phyloP scores from a whole-genome alignment of 768 basidiomycete species.

The Tephrocybe sp. region DNA sequence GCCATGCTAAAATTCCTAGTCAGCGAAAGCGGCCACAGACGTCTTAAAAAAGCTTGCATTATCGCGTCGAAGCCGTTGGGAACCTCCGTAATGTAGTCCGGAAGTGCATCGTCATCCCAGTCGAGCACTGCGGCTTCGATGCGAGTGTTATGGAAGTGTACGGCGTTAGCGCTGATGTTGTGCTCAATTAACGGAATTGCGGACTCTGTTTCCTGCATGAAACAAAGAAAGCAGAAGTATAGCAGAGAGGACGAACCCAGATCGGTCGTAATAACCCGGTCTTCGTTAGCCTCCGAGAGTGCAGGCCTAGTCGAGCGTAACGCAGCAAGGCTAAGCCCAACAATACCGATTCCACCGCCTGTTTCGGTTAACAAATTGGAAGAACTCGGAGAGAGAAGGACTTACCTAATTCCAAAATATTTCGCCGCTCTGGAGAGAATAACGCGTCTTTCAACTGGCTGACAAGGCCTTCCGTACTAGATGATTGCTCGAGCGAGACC shows the following conservation, averaged over 20 bases:
- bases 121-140: constrained; percentile 53
- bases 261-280: constrained; percentile 65
- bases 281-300: constrained; percentile 15
- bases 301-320: constrained; percentile 40
- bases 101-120: constrained; percentile 69
- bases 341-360: constrained; percentile 89
- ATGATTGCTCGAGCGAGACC: constrained; percentile 30
- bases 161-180: constrained; percentile 56
- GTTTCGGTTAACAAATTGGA: neutral
- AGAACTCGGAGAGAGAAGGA: constrained; percentile 3
- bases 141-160: constrained; percentile 29
- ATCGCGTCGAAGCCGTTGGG: constrained; percentile 56
- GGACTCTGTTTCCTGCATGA: constrained; percentile 47
- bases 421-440: constrained; percentile 37
- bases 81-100: constrained; percentile 40
- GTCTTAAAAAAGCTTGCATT: constrained; percentile 47
- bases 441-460: constrained; percentile 33
- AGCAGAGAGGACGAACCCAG: constrained; percentile 54
- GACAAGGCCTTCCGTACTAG: constrained; percentile 3
- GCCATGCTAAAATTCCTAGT: constrained; percentile 62
- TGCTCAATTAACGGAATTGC: constrained; percentile 78
- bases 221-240: neutral
- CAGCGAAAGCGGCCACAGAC: neutral
- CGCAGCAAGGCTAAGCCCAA: constrained; percentile 64
- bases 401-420: constrained; percentile 73